Percentiles rank a stretch among this genome's conserved stretches.
Conservation (phyloP, 108 stramenopile species). For the Pseudonitzschia delicatissima region DNA sequence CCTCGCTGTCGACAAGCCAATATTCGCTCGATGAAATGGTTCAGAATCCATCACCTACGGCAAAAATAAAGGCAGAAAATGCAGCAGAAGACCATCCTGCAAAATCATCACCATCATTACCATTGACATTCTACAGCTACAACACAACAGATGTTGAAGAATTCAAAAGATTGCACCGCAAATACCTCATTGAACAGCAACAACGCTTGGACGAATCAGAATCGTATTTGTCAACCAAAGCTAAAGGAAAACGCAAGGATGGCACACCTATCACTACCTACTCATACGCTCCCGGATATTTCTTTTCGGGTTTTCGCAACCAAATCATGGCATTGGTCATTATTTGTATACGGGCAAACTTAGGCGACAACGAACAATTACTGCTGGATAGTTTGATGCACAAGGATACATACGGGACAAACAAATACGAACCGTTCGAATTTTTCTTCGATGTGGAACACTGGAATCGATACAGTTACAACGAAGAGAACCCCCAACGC, state of each 20-base stretch:
- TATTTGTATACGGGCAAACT: slow-evolving; percentile 6
- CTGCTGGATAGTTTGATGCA: slow-evolving; percentile 15
- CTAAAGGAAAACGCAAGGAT: not conserved
- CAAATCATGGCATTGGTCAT: slow-evolving; percentile 31
- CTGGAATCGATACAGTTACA: slow-evolving; percentile 27
- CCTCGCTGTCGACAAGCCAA: no score
- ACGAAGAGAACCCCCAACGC: not conserved
- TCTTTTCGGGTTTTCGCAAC: slow-evolving; percentile 29
- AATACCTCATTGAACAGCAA: not conserved
- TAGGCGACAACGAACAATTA: slow-evolving; percentile 16
- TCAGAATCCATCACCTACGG: no score
- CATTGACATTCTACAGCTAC: slow-evolving; percentile 9
- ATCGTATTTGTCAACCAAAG: not conserved
- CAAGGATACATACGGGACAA: slow-evolving; percentile 36
- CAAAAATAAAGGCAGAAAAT: no score
- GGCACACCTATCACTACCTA: not conserved
- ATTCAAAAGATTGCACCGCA: not conserved
- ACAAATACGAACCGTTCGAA: slow-evolving; percentile 11
- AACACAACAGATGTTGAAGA: not conserved
- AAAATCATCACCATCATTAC: no score
- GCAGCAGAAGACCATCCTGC: no score
- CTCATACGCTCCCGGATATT: no score
- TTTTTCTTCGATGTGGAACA: slow-evolving; percentile 25
- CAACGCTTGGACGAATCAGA: not conserved
- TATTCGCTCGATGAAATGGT: no score